phyloP scores from a whole-genome alignment of 2,329 filamentous ascomycete genomes.

The Pochonia chlamydosporia region DNA sequence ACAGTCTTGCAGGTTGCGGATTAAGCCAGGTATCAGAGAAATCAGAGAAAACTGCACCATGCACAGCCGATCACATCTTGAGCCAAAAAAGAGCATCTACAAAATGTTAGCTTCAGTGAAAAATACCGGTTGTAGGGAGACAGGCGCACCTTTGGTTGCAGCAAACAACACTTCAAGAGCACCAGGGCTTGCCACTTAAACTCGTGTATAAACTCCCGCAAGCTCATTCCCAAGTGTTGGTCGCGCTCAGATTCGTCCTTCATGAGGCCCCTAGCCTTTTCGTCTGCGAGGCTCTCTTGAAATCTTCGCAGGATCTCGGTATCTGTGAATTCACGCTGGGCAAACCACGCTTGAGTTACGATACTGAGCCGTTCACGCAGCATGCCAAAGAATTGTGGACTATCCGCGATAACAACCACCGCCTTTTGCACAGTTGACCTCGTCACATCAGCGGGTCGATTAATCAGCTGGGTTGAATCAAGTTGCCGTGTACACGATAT shows the following conservation, averaged over 20 bases:
- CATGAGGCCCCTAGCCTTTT: slow-evolving; percentile 50
- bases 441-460: slow-evolving; percentile 85
- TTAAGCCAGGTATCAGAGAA: slow-evolving; percentile 87
- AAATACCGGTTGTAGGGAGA: not conserved
- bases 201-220: slow-evolving; percentile 87
- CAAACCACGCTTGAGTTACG: slow-evolving; percentile 94
- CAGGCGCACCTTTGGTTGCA: slow-evolving; percentile 84
- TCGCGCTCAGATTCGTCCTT: slow-evolving; percentile 70
- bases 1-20: slow-evolving; percentile 88
- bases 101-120: not conserved
- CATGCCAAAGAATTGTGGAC: slow-evolving; percentile 83
- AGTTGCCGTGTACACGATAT: slow-evolving; percentile 94
- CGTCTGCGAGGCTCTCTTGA: slow-evolving; percentile 76
- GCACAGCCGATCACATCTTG: slow-evolving; percentile 91
- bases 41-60: slow-evolving; percentile 98
- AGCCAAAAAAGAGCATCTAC: slow-evolving; percentile 97
- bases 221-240: slow-evolving; percentile 80
- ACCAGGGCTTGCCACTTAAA: slow-evolving; percentile 94
- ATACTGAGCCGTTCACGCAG: slow-evolving; percentile 83
- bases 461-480: slow-evolving; percentile 69
- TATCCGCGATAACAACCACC: slow-evolving; percentile 90
- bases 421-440: slow-evolving; percentile 96
- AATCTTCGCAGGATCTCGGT: slow-evolving; percentile 85
- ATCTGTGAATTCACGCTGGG: slow-evolving; percentile 87
- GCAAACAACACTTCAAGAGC: slow-evolving; percentile 83